A percentile compares a stretch with the other conserved stretches of the same genome.
Evolutionary conservation across 164 flowering plant species (phyloP).

Genomic region (Tinospora cordifolia): DNA sequence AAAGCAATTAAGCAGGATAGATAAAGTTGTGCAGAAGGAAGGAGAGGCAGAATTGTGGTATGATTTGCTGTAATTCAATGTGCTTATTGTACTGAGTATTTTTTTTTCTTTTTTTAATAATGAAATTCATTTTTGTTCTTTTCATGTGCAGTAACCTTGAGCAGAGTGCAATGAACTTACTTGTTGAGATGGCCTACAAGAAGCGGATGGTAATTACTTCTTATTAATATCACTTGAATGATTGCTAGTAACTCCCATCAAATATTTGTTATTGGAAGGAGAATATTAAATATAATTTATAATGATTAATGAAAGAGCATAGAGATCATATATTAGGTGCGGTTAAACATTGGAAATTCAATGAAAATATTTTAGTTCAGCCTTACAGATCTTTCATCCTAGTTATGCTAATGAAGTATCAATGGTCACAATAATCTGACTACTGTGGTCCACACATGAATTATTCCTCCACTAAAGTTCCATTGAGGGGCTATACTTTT

Average conservation of each 20-base stretch:
- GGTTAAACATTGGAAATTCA: neutral
- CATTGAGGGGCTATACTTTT: neutral
- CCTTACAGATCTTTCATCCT: neutral
- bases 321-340: neutral
- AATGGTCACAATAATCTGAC: too few species aligned
- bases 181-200: constrained; percentile 64
- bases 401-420: too few species aligned
- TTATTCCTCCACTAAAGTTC: neutral
- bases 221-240: neutral
- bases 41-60: constrained; percentile 44
- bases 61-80: constrained; percentile 1
- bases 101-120: constrained; percentile 3
- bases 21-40: constrained; percentile 32
- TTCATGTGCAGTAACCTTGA: constrained; percentile 56
- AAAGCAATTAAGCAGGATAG: constrained; percentile 33
- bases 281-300: neutral
- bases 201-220: constrained; percentile 52
- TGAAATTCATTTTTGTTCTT: constrained; percentile 4
- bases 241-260: too few species aligned
- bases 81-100: constrained; percentile 7
- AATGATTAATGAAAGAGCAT: neutral
- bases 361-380: neutral
- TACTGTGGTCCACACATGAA: neutral
- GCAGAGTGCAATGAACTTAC: constrained; percentile 64
- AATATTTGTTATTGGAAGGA: neutral